These are phyloP conservation scores for Colletotrichum eleusines DNA, from an alignment of 2,329 filamentous ascomycete genomes.

Conservation along the genomic window DNA sequence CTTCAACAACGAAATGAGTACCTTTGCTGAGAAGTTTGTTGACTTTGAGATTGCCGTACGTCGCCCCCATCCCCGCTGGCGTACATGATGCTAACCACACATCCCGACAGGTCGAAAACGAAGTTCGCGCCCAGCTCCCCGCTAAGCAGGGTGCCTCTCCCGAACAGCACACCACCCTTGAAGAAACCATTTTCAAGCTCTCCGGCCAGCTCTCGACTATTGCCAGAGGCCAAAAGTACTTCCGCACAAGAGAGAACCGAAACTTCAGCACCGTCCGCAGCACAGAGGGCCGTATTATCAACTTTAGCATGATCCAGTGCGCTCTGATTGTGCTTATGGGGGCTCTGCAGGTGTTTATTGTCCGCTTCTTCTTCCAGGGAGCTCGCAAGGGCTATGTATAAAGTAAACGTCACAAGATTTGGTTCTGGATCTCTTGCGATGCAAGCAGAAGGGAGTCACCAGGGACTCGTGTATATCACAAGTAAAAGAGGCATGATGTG, in stretches of 20 bases:
- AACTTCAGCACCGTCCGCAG: constrained; percentile 98
- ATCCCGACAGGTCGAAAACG: constrained; percentile 83
- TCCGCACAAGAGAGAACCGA: constrained; percentile 97
- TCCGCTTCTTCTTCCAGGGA: constrained; percentile 96
- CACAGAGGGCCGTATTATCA: constrained; percentile 95
- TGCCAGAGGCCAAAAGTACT: constrained; percentile 98
- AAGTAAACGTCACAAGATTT: constrained; percentile 47
- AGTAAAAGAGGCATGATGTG: constrained; percentile 39
- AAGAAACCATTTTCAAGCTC: constrained; percentile 96
- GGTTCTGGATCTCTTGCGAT: constrained; percentile 32
- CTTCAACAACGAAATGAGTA: constrained; percentile 99
- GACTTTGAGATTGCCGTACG: constrained; percentile 96
- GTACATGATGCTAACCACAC: constrained; percentile 34
- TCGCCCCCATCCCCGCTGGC: constrained; percentile 43
- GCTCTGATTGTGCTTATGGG: constrained; percentile 95
- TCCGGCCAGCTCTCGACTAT: constrained; percentile 94
- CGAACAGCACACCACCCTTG: constrained; percentile 88
- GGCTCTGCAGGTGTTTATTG: constrained; percentile 94
- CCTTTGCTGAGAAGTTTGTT: constrained; percentile 96
- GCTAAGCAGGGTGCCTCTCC: constrained; percentile 89
- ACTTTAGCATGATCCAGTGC: constrained; percentile 95
- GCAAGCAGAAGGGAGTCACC: constrained; percentile 31
- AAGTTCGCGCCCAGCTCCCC: constrained; percentile 83
- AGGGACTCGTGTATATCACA: constrained; percentile 40
- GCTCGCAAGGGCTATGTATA: constrained; percentile 78